These are phyloP conservation scores for Fusarium foetens DNA, from an alignment of 2,329 filamentous ascomycete species.

Conservation along the genomic window DNA sequence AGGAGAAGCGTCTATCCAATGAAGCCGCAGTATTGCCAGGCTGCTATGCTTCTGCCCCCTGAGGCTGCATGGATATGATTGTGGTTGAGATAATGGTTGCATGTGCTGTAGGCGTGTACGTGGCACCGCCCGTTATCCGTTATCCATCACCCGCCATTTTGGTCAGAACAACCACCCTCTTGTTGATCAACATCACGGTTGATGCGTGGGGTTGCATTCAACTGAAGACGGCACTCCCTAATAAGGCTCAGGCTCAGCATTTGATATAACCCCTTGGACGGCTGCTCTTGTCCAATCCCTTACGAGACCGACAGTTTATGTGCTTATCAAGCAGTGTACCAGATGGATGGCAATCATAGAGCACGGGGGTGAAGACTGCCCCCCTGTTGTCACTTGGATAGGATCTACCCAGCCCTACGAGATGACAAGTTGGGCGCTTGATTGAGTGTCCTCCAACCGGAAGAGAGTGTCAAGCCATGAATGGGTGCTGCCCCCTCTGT, in stretches of 20 bases:
- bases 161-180: not conserved
- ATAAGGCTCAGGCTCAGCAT: not conserved
- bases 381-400: not conserved
- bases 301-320: slow-evolving; percentile 21
- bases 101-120: slow-evolving; percentile 21
- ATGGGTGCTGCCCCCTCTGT: slow-evolving; percentile 1
- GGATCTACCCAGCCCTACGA: slow-evolving; percentile 29
- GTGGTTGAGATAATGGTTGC: slow-evolving; percentile 3
- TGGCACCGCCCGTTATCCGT: slow-evolving; percentile 37
- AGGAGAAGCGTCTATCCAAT: slow-evolving; percentile 13
- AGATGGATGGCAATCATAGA: not conserved
- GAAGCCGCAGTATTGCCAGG: slow-evolving; percentile 29
- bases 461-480: not conserved
- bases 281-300: slow-evolving; percentile 16
- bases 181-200: slow-evolving; percentile 34
- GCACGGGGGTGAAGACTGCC: slow-evolving; percentile 7
- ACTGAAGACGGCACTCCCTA: slow-evolving; percentile 1
- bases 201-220: slow-evolving; percentile 23
- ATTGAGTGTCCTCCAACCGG: slow-evolving; percentile 19
- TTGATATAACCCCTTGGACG: slow-evolving; percentile 5
- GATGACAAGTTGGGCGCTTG: slow-evolving; percentile 22
- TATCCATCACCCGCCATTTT: slow-evolving; percentile 26
- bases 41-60: slow-evolving; percentile 29
- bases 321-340: slow-evolving; percentile 25
- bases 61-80: slow-evolving; percentile 18